Evolutionary conservation across 164 flowering plant species (phyloP), one percentile per base, ranked within the genome.

Genomic region (Stephania japonica): DNA sequence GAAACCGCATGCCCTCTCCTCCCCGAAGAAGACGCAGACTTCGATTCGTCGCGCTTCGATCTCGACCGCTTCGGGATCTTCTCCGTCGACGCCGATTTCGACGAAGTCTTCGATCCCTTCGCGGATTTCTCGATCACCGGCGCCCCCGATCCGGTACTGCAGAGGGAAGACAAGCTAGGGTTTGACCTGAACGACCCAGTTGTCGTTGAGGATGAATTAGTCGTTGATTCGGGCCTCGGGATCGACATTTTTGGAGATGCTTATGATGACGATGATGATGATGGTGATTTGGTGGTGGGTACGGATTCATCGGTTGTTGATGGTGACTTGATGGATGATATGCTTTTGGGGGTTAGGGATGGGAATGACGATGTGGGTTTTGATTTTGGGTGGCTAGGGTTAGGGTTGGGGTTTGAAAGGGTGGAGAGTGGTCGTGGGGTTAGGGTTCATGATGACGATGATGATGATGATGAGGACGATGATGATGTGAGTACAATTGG

Each of bases 241-340:
- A 79, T 87, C 83, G 86, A 87, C 79, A 73, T 90, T 78, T 84
- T 88, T 26, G 88, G 88, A 26, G 85, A 85, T 21, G 92, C 82
- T 66, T 77, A 80, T 64, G 78, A 81, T 7, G 75, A 75, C 61
- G 76, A 14, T 32, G 44, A 5, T 13, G 21, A 42, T 70, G 38
- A 71, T 24, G 16, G 25, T 19, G 77, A 68, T 66, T 69, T 70
- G 68, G 61, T 73, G 6, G 42, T 4, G 67, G 72, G 69, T 27
- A 68, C 72, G 21, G 65, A 62, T 68, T 14, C 69, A 4, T 32
- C 38, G 0, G 38, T 32, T 32, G 38, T 32, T 32, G 38, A 32
- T 32, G 38, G 4, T 32, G 38, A 32, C 4, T 32, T 32, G 38
- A 32, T 32, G 21, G 83, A 85, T 62, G 86, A 79, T 5, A 74